A percentile compares a stretch with the other conserved stretches of the same genome.
phyloP scores from a whole-genome alignment of 2,329 filamentous ascomycete genomes.

The Hirsutella rhossiliensis region DNA sequence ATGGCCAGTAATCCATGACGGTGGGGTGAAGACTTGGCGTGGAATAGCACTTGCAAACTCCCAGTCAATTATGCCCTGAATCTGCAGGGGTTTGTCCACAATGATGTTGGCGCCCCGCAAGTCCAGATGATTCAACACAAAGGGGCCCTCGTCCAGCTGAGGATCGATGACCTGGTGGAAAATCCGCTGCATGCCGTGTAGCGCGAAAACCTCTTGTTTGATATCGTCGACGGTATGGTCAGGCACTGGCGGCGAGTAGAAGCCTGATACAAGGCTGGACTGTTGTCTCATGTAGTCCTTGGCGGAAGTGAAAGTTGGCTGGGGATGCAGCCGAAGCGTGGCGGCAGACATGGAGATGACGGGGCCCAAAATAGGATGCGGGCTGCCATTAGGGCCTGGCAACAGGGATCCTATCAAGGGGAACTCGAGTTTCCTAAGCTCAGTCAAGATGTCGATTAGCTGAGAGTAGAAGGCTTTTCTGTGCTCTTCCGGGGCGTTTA shows the following conservation, averaged over 20 bases:
- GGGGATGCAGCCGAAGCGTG: not conserved
- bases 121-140: constrained; percentile 12
- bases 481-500: constrained; percentile 2
- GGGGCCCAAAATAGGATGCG: constrained; percentile 7
- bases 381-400: constrained; percentile 7
- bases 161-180: constrained; percentile 6
- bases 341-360: constrained; percentile 9
- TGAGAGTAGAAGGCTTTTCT: constrained; percentile 10
- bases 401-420: constrained; percentile 11
- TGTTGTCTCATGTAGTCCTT: not conserved
- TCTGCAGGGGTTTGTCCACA: constrained; percentile 10
- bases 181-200: constrained; percentile 6
- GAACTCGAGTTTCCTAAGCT: constrained; percentile 13
- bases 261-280: not conserved
- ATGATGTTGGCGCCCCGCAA: constrained; percentile 12
- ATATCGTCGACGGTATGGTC: constrained; percentile 5
- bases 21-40: constrained; percentile 7
- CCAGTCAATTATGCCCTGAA: constrained; percentile 15
- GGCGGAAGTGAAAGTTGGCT: not conserved
- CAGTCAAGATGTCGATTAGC: constrained; percentile 12
- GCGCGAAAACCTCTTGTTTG: constrained; percentile 7
- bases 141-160: constrained; percentile 5
- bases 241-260: constrained; percentile 1
- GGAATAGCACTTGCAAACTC: constrained; percentile 11
- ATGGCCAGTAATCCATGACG: constrained; percentile 10